These are phyloP conservation scores for Trichoderma sp. DNA, from an alignment of 2,329 filamentous ascomycete species.

Conservation along the genomic window DNA sequence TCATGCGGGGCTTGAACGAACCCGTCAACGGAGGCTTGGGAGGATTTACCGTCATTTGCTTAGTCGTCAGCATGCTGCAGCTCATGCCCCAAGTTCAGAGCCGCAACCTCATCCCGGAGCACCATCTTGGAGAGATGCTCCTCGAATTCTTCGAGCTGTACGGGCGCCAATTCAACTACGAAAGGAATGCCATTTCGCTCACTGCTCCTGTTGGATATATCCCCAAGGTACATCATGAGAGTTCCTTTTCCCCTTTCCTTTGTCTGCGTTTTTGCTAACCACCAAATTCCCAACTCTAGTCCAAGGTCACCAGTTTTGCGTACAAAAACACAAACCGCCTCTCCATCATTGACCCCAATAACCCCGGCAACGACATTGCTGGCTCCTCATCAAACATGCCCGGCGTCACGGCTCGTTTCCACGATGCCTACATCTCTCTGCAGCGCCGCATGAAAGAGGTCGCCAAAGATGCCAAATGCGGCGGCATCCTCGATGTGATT, in stretches of 20 bases:
- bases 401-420: slow-evolving; percentile 70
- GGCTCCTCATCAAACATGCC: slow-evolving; percentile 75
- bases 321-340: slow-evolving; percentile 68
- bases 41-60: slow-evolving; percentile 90
- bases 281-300: slow-evolving; percentile 34
- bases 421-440: slow-evolving; percentile 60
- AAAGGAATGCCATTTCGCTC: slow-evolving; percentile 71
- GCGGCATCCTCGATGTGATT: slow-evolving; percentile 66
- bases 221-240: slow-evolving; percentile 62
- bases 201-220: slow-evolving; percentile 70
- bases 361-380: slow-evolving; percentile 81
- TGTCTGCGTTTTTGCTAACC: not conserved
- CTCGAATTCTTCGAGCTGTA: slow-evolving; percentile 90
- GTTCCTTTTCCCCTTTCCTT: not conserved
- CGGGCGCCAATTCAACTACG: slow-evolving; percentile 76
- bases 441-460: slow-evolving; percentile 59
- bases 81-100: slow-evolving; percentile 71
- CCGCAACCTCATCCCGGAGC: slow-evolving; percentile 56
- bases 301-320: slow-evolving; percentile 46
- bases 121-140: slow-evolving; percentile 77
- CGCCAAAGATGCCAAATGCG: slow-evolving; percentile 32
- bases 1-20: slow-evolving; percentile 89
- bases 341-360: slow-evolving; percentile 91
- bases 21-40: slow-evolving; percentile 89
- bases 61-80: slow-evolving; percentile 87